phyloP scores from a whole-genome alignment of 768 basidiomycete genomes.

The Podaxis mareebaensis region DNA sequence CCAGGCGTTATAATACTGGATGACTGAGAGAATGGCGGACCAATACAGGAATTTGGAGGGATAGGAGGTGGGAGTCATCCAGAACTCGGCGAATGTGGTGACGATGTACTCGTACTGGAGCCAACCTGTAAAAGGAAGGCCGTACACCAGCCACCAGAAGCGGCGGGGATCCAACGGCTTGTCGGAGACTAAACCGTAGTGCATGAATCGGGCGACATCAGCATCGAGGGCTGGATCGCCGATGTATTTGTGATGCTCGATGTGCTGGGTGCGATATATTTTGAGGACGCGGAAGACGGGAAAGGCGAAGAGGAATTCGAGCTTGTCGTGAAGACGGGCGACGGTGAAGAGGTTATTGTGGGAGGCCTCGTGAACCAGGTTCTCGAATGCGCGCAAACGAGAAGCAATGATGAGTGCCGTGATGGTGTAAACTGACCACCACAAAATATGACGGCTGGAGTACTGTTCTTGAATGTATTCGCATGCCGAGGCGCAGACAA shows the following conservation, averaged over 20 bases:
- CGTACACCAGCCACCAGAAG: constrained; percentile 11
- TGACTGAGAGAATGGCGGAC: neutral
- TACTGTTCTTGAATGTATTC: constrained; percentile 5
- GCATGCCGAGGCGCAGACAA: constrained; percentile 7
- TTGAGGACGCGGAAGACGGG: constrained; percentile 12
- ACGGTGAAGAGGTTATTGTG: constrained; percentile 11
- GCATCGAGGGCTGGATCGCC: constrained; percentile 10
- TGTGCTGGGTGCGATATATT: constrained; percentile 11
- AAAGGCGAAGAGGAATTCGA: constrained; percentile 10
- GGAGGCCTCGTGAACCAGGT: constrained; percentile 8
- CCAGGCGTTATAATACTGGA: neutral
- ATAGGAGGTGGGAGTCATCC: constrained; percentile 8
- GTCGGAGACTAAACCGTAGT: constrained; percentile 12
- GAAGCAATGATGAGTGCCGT: constrained; percentile 9
- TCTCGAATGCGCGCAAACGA: constrained; percentile 11
- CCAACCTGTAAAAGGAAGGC: constrained; percentile 8
- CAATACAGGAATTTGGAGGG: constrained; percentile 10
- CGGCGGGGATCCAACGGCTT: neutral
- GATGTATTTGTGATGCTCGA: constrained; percentile 12
- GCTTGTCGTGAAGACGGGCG: constrained; percentile 10
- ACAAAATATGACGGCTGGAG: neutral
- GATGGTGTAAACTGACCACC: neutral
- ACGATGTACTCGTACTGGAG: constrained; percentile 6
- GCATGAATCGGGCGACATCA: constrained; percentile 8
- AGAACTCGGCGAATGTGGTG: constrained; percentile 12